Base-by-base conservation (phyloP, 352 stramenopile genomes). In the Pythium periplocum region DNA sequence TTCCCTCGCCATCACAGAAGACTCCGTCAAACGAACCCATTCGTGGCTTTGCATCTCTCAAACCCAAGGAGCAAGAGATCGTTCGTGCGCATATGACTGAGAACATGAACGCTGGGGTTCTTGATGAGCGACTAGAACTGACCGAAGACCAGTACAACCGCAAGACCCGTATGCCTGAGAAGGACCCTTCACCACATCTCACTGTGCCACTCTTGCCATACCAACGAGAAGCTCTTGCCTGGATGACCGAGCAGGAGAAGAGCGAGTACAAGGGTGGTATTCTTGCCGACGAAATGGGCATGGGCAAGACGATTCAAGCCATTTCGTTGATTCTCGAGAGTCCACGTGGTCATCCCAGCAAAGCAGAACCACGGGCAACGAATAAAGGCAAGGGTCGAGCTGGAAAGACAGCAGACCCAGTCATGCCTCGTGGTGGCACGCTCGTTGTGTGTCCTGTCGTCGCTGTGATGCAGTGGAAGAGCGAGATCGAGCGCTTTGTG, bases 241-340 rank as follows among this genome's bases (percentile, higher is more conserved):
- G 97, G 97, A 93, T 93, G 84, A 82, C 74, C 17, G 66, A 57
- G 2, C 96, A 99, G 74, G 97, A 99, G 67, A 53, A 86, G 34
- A 83, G 81, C 42, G 65, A 69, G 3, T 90, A 98, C 53, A 75
- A 83, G 48, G 97, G 97, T 32, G 97, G 97, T 2, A 98, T 99
- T 45, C 62, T 99, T 4, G 97, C 96, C 0, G 97, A 99, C 57
- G 96, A 99, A 75, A 99, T 99, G 96, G 95, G 91, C 11, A 96
- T 97, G 88, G 90, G 96, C 7, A 99, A 99, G 64, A 99, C 96
- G 0, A 82, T 99, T 43, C 96, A 99, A 76, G 95, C 96, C 3
- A 99, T 99, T 50, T 86, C 90, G 4, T 74, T 96, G 6, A 97
- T 99, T 32, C 64, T 99, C 1, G 92, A 98, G 53, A 98, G 98